Evolutionary conservation across 2,329 filamentous ascomycete genomes (phyloP).

Genomic region (Aspergillus versicolor): DNA sequence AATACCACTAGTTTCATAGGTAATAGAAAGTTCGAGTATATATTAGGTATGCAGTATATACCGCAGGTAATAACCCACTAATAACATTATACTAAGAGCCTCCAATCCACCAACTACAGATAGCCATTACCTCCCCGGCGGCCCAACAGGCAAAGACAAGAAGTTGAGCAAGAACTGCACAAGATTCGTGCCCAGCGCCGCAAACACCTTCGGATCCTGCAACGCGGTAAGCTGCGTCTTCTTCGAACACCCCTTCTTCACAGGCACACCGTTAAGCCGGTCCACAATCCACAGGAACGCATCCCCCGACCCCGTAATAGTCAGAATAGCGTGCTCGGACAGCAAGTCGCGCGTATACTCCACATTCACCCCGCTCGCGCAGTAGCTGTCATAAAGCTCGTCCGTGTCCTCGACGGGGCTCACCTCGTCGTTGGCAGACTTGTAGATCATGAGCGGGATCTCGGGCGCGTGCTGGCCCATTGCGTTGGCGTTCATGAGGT

Average conservation of each 20-base stretch:
- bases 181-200: slow-evolving; percentile 6
- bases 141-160: slow-evolving; percentile 9
- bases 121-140: background rate
- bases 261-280: slow-evolving; percentile 18
- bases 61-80: too few relatives aligned
- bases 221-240: slow-evolving; percentile 18
- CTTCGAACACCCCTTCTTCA: slow-evolving; percentile 12
- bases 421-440: slow-evolving; percentile 50
- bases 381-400: slow-evolving; percentile 43
- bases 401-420: slow-evolving; percentile 47
- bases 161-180: slow-evolving; percentile 12
- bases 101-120: too few relatives aligned
- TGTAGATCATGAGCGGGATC: slow-evolving; percentile 54
- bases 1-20: too few relatives aligned
- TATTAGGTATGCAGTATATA: too few relatives aligned
- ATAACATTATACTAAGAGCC: too few relatives aligned
- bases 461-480: slow-evolving; percentile 44
- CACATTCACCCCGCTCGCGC: slow-evolving; percentile 42
- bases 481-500: slow-evolving; percentile 22
- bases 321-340: slow-evolving; percentile 43
- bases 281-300: slow-evolving; percentile 33
- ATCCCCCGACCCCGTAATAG: slow-evolving; percentile 31
- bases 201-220: slow-evolving; percentile 11
- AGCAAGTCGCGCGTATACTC: slow-evolving; percentile 47
- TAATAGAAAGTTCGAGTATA: too few relatives aligned